phyloP scores from a whole-genome alignment of 768 basidiomycete species.

The Lactarius sp. region DNA sequence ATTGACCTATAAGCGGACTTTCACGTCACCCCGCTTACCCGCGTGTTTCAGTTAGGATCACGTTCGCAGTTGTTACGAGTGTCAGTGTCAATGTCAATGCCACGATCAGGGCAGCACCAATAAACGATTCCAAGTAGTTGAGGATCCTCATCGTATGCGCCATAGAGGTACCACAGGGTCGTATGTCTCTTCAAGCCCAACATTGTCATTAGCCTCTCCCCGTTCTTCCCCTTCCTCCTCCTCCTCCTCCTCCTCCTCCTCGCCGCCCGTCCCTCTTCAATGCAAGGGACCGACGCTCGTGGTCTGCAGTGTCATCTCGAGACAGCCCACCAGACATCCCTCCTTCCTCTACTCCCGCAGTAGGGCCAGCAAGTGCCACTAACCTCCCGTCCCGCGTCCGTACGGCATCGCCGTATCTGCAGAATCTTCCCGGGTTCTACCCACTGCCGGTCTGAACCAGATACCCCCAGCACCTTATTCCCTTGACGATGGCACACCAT shows the following conservation, averaged over 20 bases:
- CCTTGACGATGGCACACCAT: conserved; percentile 24
- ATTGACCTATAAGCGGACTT: no score
- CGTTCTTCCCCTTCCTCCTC: conserved; percentile 19
- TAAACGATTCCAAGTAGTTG: not conserved
- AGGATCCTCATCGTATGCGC: conserved; percentile 19
- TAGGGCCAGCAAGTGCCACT: conserved; percentile 25
- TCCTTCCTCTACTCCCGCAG: conserved; percentile 26
- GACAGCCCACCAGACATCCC: conserved; percentile 22
- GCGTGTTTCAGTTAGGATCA: no score
- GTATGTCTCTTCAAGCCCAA: conserved; percentile 10
- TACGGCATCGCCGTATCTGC: not conserved
- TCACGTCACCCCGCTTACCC: no score
- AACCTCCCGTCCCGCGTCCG: conserved; percentile 20
- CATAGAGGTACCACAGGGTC: conserved; percentile 24
- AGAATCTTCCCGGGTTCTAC: conserved; percentile 11
- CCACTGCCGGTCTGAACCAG: not conserved
- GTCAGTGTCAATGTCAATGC: no score
- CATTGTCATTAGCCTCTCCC: conserved; percentile 18
- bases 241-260: conserved; percentile 7
- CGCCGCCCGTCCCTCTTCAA: conserved; percentile 12
- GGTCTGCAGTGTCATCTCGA: conserved; percentile 24
- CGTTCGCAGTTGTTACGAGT: no score
- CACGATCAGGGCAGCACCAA: not conserved
- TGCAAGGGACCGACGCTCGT: conserved; percentile 16
- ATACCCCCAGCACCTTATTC: conserved; percentile 19